Percentiles rank a stretch among this genome's conserved stretches.
phyloP scores from a whole-genome alignment of 768 basidiomycete species.

The Suillus paluster region DNA sequence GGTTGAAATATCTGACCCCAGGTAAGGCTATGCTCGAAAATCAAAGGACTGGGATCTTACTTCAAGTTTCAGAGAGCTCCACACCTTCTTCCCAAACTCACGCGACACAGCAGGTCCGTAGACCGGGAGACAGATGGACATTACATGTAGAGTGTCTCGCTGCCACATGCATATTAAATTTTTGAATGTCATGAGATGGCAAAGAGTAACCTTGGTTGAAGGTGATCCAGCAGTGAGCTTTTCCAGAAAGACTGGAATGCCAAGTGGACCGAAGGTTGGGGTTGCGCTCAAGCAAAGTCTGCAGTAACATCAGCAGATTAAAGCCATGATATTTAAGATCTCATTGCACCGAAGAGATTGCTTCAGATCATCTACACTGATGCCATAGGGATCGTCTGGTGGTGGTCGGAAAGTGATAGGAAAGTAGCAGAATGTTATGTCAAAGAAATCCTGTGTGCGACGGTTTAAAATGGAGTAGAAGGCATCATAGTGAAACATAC shows the following conservation, averaged over 20 bases:
- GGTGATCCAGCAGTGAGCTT: slow-evolving; percentile 86
- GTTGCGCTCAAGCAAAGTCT: slow-evolving; percentile 79
- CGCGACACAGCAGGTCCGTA: slow-evolving; percentile 73
- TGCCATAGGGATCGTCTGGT: slow-evolving; percentile 91
- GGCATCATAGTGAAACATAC: slow-evolving; percentile 45
- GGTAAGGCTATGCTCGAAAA: slow-evolving; percentile 7
- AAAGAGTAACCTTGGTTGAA: slow-evolving; percentile 67
- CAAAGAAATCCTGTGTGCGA: slow-evolving; percentile 77
- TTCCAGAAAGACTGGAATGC: slow-evolving; percentile 88
- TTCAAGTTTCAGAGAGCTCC: slow-evolving; percentile 92
- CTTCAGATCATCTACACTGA: slow-evolving; percentile 87
- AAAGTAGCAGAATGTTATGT: slow-evolving; percentile 97
- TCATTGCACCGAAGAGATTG: slow-evolving; percentile 60
- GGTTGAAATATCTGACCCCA: slow-evolving; percentile 86
- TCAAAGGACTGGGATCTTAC: slow-evolving; percentile 39
- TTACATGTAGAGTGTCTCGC: slow-evolving; percentile 85
- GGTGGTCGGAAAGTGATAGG: slow-evolving; percentile 97
- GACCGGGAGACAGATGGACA: slow-evolving; percentile 78
- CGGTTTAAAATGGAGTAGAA: not conserved
- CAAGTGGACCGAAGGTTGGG: slow-evolving; percentile 80
- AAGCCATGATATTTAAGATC: not conserved
- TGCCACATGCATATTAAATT: slow-evolving; percentile 34
- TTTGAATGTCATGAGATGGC: not conserved
- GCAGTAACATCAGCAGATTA: not conserved
- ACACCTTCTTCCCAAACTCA: slow-evolving; percentile 74